Evolutionary conservation across 257 asterid genomes (phyloP).

Genomic region (Gardenia jasminoides): DNA sequence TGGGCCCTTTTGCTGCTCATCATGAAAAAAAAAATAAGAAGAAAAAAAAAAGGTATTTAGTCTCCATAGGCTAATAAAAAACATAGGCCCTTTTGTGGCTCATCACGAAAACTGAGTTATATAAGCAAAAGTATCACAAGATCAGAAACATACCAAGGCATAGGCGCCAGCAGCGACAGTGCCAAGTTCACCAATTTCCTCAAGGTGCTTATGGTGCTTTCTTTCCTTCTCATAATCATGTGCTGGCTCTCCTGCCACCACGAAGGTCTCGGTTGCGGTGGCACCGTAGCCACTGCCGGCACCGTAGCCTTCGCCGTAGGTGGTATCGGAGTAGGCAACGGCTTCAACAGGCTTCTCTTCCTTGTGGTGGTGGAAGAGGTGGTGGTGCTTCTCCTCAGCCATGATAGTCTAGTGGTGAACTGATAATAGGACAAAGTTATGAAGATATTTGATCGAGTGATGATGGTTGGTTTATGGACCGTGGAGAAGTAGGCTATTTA

Average conservation of each 20-base stretch:
- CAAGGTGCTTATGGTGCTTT: conserved; percentile 53
- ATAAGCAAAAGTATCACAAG: background rate
- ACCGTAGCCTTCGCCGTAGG: conserved; percentile 9
- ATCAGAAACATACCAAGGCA: conserved; percentile 46
- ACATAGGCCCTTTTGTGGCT: no score
- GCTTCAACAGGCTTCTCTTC: conserved; percentile 20
- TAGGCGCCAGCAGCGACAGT: conserved; percentile 53
- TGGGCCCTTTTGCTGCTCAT: no score
- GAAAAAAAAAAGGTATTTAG: no score
- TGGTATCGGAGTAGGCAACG: conserved; percentile 20
- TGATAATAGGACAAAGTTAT: no score
- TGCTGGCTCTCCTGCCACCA: background rate
- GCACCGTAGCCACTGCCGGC: background rate
- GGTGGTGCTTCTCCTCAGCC: no score
- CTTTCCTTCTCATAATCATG: conserved; percentile 42
- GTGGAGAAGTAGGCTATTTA: no score
- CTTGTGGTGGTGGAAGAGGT: background rate
- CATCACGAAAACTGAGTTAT: no score
- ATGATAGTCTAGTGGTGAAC: no score
- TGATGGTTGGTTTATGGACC: no score
- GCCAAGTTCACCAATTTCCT: conserved; percentile 50
- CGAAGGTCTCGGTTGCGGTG: conserved; percentile 22
- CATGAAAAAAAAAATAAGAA: no score
- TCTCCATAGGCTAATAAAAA: no score
- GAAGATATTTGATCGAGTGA: no score